Evolutionary conservation across 805 yeast genomes (phyloP), one percentile per base, ranked within the genome.

Genomic region (Zygosaccharomyces lentus): DNA sequence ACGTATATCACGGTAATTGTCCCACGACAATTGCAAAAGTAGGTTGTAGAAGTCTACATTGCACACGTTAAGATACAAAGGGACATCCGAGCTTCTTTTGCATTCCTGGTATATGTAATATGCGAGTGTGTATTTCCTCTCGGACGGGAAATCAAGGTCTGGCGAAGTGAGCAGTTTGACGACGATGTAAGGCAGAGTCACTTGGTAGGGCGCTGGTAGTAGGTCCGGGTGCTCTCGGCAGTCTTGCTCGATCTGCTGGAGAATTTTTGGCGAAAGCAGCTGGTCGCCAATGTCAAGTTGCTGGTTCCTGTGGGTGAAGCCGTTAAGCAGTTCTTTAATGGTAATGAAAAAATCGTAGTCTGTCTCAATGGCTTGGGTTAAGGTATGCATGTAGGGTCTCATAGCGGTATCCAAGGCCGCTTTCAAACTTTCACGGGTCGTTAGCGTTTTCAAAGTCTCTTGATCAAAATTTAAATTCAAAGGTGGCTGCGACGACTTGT

Each of bases 1-100:
- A 21, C 46, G 44, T 12, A 62, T 44, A 5, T 63, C 64, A 24
- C 53, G 52, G 41, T 45, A 61, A 36, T 60, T 58, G 4, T 51
- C 54, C 68, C 68, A 64, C 4, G 61, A 48, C n/a, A 55, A 46
- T 27, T 55, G 47, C 10, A 64, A 24, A n/a, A 64, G 43, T 9
- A 56, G 21, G 41, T 64, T 64, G 50, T 64, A 64, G 39, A 64
- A 59, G 26, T 56, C 65, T 2, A 56, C 54, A 34, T 55, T 58
- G 48, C 67, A 63, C 34, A 63, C 53, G 41, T 56, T 57, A 44
- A 64, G 39, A 42, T 64, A 64, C 32, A 62, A 46, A 3, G 62
- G 51, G 1, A 63, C 38, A 32, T 63, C 64, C 4, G 51, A 37
- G n/a, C 50, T 47, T 4, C 47, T 49, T 38, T 62, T 63, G 45